Conservation (phyloP, 257 asterid genomes). For the Eustoma russellianum region DNA sequence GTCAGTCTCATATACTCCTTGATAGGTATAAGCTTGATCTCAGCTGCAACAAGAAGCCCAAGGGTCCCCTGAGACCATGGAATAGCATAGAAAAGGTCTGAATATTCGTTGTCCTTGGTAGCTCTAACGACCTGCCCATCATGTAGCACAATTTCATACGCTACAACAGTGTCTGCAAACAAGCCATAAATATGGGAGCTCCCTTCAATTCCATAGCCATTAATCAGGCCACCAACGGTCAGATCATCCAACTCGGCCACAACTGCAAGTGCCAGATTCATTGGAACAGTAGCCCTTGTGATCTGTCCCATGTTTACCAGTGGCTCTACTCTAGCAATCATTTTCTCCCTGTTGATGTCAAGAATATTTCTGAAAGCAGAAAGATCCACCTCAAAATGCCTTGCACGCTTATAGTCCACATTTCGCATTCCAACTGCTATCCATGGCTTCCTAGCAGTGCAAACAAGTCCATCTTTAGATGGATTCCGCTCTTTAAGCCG, state of each 20-base stretch:
- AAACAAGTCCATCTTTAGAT: slow-evolving; percentile 53
- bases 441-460: slow-evolving; percentile 85
- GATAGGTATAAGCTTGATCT: slow-evolving; percentile 83
- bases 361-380: slow-evolving; percentile 75
- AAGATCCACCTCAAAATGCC: slow-evolving; percentile 92
- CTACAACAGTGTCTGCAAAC: slow-evolving; percentile 89
- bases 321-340: slow-evolving; percentile 89
- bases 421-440: slow-evolving; percentile 87
- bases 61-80: slow-evolving; percentile 99
- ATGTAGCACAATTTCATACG: slow-evolving; percentile 80
- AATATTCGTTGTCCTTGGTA: slow-evolving; percentile 78
- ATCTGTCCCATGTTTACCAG: slow-evolving; percentile 97
- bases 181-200: slow-evolving; percentile 88
- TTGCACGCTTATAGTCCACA: slow-evolving; percentile 86
- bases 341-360: slow-evolving; percentile 59
- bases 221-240: slow-evolving; percentile 92
- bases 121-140: slow-evolving; percentile 83
- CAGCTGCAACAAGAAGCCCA: slow-evolving; percentile 88
- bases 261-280: slow-evolving; percentile 85
- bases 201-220: slow-evolving; percentile 95
- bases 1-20: slow-evolving; percentile 90
- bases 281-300: slow-evolving; percentile 67
- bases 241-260: slow-evolving; percentile 96
- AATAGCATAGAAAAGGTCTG: slow-evolving; percentile 82
- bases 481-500: slow-evolving; percentile 40